phyloP scores from a whole-genome alignment of 805 yeast genomes.

The Yamadazyma scolyti region DNA sequence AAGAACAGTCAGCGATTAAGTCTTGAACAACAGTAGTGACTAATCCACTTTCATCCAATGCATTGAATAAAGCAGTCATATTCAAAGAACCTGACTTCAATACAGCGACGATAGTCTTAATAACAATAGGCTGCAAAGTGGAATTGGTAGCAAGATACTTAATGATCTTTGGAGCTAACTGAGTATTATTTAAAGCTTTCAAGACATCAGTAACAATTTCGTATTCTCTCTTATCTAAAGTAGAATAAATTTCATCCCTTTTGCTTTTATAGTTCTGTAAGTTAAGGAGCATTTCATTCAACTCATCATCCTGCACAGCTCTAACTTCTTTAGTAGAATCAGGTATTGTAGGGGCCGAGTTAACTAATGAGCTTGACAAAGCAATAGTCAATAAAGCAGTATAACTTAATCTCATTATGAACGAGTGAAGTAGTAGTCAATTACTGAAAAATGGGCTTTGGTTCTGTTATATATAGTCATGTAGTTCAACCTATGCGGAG shows the following conservation, averaged over 20 bases:
- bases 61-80: conserved; percentile 28
- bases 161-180: conserved; percentile 32
- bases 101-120: conserved; percentile 24
- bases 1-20: conserved; percentile 34
- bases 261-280: conserved; percentile 22
- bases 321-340: too few relatives aligned
- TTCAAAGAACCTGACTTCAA: conserved; percentile 30
- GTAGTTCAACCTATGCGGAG: neutral
- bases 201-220: conserved; percentile 38
- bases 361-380: conserved; percentile 4
- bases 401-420: conserved; percentile 12
- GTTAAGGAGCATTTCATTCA: conserved; percentile 16
- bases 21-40: conserved; percentile 30
- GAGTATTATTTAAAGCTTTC: conserved; percentile 31
- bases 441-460: too few relatives aligned
- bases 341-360: conserved; percentile 14
- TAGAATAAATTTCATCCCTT: conserved; percentile 24
- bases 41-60: conserved; percentile 35
- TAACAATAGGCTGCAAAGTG: conserved; percentile 18
- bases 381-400: conserved; percentile 12
- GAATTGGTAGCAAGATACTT: conserved; percentile 25
- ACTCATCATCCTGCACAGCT: conserved; percentile 13
- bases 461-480: too few relatives aligned
- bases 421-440: too few relatives aligned
- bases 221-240: conserved; percentile 33